These are phyloP conservation scores for Ophiocytium majus DNA, from an alignment of 352 stramenopile genomes.

Conservation along the genomic window DNA sequence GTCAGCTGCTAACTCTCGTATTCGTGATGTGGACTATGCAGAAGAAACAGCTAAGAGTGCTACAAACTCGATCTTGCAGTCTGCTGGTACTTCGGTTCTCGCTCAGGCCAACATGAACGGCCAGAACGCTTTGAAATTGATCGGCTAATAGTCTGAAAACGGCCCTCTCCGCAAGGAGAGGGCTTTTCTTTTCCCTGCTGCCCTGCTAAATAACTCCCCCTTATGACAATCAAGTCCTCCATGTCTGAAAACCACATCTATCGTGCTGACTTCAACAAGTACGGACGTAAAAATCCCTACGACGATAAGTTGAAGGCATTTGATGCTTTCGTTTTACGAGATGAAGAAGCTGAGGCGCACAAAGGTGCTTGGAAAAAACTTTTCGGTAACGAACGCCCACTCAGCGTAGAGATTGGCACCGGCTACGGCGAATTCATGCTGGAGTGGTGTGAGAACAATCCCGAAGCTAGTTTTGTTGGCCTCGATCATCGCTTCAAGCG, in stretches of 20 bases:
- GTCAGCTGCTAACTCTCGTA: neutral
- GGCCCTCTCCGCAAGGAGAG: neutral
- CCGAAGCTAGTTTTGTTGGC: neutral
- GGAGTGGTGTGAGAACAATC: neutral
- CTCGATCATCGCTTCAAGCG: constrained; percentile 13
- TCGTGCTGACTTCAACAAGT: neutral
- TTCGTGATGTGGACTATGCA: constrained; percentile 9
- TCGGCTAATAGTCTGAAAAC: neutral
- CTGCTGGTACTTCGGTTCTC: constrained; percentile 7
- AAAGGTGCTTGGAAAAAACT: neutral
- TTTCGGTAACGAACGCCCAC: neutral
- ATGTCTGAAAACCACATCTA: neutral
- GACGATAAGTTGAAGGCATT: neutral
- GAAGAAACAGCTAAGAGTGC: neutral
- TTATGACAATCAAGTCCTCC: too few species aligned
- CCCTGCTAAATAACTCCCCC: too few species aligned
- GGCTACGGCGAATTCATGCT: constrained; percentile 16
- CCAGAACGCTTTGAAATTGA: constrained; percentile 3
- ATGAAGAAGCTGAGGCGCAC: neutral
- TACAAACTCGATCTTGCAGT: neutral
- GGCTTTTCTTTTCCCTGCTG: neutral
- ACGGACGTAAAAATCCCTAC: neutral
- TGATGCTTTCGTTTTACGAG: neutral
- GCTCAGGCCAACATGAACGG: neutral
- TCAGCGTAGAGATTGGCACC: neutral